Base-by-base conservation (phyloP, 2,329 filamentous ascomycete species). In the Beauveria pseudobassiana region DNA sequence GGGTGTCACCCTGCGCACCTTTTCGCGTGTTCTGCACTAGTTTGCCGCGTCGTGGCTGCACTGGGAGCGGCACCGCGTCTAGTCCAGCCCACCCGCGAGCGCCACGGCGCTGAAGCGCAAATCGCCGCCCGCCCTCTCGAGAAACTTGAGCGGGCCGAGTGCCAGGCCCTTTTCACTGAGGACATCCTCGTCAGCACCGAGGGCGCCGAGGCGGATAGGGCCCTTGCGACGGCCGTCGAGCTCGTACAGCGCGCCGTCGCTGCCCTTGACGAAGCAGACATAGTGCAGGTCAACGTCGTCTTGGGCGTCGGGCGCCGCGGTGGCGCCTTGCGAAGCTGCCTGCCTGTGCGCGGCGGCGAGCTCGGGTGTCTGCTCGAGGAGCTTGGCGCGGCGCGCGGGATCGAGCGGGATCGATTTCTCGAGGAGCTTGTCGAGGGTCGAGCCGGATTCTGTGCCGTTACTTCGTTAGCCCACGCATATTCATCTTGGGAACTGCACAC, bases 201-300 rank as follows among this genome's bases (percentile, higher is more conserved):
- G 72, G 49, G 75, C 69, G 0, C 87, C 88, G 26, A 82, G 73
- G 46, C 76, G 71, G 34, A 86, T 75, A 8, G 84, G 84, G 0
- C 83, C 84, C 72, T 84, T 85, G 61, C 81, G 71, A 56, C 83
- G 75, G 3, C 83, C 83, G 67, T 86, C 83, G 12, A 86, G 77
- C 76, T 86, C 83, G 82, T 82, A 86, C 43, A 86, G 69, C 14
- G 72, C 82, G 61, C 87, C 87, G 72, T 89, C 86, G 57, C 76
- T 76, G 38, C 80, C 80, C 78, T 93, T 95, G 58, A 95, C 89
- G 75, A 98, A 99, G 71, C 91, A 95, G 52, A 98, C 93, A 73
- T 96, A 98, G 78, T 99, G 95, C 68, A 97, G 80, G 71, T 97
- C 93, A n/a, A 96, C 82, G 67, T 88, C 84, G 69, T 90, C 89